phyloP scores from a whole-genome alignment of 371 early-diverging fungal genomes.

The Mortierella sp. region DNA sequence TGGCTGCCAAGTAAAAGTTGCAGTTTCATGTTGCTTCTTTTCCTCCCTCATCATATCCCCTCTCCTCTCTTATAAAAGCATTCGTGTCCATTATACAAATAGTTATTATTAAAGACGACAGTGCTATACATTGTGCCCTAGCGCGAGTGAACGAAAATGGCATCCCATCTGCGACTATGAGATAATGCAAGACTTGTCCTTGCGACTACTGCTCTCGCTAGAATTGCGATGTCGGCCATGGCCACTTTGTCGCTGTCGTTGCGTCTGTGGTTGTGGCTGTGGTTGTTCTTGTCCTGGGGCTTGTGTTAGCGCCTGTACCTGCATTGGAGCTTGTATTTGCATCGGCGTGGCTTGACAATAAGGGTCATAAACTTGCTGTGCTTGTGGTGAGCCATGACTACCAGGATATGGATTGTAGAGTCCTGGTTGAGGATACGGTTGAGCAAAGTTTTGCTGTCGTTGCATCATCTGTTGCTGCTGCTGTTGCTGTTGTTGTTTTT shows the following conservation, averaged over 20 bases:
- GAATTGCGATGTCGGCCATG: slow-evolving; percentile 29
- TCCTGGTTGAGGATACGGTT: slow-evolving; percentile 4
- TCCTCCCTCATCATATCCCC: neutral
- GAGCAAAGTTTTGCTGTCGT: neutral
- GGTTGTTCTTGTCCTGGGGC: slow-evolving; percentile 5
- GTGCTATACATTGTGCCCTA: no score
- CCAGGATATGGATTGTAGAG: neutral
- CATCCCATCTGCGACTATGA: no score
- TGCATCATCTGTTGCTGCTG: slow-evolving; percentile 17
- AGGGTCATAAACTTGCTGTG: neutral
- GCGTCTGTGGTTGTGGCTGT: slow-evolving; percentile 7
- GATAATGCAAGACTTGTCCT: slow-evolving; percentile 41
- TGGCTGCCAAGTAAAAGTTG: slow-evolving; percentile 11
- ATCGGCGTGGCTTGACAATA: neutral
- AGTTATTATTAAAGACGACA: neutral
- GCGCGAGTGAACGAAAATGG: no score
- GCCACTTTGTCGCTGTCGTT: slow-evolving; percentile 8
- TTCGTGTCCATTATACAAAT: no score
- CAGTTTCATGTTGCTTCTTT: neutral
- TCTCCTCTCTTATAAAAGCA: neutral
- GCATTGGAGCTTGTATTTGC: neutral
- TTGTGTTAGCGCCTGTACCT: neutral
- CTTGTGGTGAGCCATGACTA: neutral
- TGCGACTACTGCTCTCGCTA: slow-evolving; percentile 30
- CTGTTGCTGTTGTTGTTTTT: slow-evolving; percentile 27